Evolutionary conservation across 305 asterid species (phyloP).

Genomic region (Solanum aculeatissimum): DNA sequence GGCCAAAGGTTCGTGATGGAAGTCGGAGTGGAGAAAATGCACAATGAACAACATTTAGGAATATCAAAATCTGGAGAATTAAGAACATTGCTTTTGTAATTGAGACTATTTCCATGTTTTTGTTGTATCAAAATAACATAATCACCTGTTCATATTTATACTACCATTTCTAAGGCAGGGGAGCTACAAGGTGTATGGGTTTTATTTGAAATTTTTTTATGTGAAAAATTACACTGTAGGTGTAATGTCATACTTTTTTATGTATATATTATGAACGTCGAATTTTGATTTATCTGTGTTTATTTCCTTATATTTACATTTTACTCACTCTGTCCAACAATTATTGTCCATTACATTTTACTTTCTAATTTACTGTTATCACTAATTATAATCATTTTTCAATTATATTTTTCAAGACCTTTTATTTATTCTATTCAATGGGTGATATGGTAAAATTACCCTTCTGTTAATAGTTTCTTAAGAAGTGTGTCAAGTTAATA

Average conservation of each 20-base stretch:
- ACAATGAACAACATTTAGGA: neutral
- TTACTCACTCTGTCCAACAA: too few relatives aligned
- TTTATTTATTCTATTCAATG: too few relatives aligned
- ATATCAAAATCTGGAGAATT: neutral
- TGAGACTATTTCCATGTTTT: neutral
- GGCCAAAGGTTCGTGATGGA: neutral
- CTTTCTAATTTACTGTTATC: too few relatives aligned
- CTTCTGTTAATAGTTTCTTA: too few relatives aligned
- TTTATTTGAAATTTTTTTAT: too few relatives aligned
- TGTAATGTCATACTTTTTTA: neutral
- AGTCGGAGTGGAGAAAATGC: neutral
- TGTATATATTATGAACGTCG: neutral
- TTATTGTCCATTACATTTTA: too few relatives aligned
- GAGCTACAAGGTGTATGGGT: neutral
- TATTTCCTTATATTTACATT: neutral
- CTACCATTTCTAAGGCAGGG: too few relatives aligned
- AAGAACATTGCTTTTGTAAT: neutral
- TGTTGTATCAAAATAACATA: neutral
- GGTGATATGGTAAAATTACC: too few relatives aligned
- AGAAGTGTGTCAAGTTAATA: too few relatives aligned
- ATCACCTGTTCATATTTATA: neutral
- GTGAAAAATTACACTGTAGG: neutral
- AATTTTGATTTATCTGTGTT: neutral
- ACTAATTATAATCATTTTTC: too few relatives aligned
- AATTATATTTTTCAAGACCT: too few relatives aligned